Evolutionary conservation across 768 basidiomycete species (phyloP).

Genomic region (Zangia roseola): DNA sequence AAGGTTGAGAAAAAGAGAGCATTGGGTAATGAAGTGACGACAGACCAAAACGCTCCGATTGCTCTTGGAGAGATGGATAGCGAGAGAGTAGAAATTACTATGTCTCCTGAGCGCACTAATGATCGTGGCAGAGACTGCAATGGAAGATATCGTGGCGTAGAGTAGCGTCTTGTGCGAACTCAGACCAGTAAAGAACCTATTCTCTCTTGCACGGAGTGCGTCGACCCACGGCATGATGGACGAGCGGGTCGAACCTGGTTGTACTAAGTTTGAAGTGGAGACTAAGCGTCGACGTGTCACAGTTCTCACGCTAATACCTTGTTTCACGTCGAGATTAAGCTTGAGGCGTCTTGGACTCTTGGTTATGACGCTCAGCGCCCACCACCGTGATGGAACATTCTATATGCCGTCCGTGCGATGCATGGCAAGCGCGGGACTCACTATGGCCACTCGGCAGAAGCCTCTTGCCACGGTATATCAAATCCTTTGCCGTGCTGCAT

Average conservation of each 20-base stretch:
- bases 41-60: slow-evolving; percentile 89
- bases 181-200: slow-evolving; percentile 47
- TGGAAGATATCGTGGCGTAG: slow-evolving; percentile 65
- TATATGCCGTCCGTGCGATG: no score
- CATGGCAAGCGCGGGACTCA: no score
- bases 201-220: slow-evolving; percentile 49
- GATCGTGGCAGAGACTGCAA: slow-evolving; percentile 71
- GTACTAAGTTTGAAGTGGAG: background rate
- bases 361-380: no score
- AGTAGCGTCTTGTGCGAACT: slow-evolving; percentile 64
- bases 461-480: no score
- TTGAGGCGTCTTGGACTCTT: no score
- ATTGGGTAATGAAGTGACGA: slow-evolving; percentile 1
- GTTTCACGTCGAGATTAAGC: no score
- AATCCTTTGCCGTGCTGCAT: no score
- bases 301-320: slow-evolving; percentile 15
- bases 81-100: slow-evolving; percentile 92
- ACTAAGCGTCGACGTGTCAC: slow-evolving; percentile 10
- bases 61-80: slow-evolving; percentile 90
- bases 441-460: no score
- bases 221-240: slow-evolving; percentile 49
- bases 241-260: background rate
- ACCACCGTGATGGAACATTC: no score
- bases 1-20: slow-evolving; percentile 1
- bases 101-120: slow-evolving; percentile 77